Evolutionary conservation across 768 basidiomycete genomes (phyloP).

Genomic region (Ramaria sp.): DNA sequence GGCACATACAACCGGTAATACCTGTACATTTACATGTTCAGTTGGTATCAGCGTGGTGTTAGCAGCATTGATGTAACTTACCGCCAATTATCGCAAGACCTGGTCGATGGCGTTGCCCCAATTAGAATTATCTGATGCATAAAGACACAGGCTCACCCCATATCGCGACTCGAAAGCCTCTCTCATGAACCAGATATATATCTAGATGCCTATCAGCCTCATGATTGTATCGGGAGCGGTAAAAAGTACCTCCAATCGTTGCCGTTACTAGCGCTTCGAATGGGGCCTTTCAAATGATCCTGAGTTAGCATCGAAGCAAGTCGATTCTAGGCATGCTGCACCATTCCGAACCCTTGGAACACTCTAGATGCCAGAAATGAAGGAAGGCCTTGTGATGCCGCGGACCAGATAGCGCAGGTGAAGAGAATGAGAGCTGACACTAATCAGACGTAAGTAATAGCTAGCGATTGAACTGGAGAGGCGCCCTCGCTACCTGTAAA

Average conservation of each 20-base stretch:
- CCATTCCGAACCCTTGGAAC: slow-evolving; percentile 32
- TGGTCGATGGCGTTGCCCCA: background rate
- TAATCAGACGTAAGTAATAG: too few relatives aligned
- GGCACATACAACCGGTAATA: background rate
- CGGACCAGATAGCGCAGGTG: slow-evolving; percentile 34
- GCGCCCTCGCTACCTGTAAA: slow-evolving; percentile 21
- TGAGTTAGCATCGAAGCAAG: background rate
- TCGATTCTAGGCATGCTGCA: background rate
- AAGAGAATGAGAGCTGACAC: slow-evolving; percentile 32
- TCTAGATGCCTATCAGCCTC: background rate
- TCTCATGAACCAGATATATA: slow-evolving; percentile 25
- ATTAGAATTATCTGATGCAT: background rate
- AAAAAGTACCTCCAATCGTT: slow-evolving; percentile 12
- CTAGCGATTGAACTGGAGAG: background rate
- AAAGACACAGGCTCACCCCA: slow-evolving; percentile 21
- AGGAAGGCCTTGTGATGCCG: slow-evolving; percentile 28
- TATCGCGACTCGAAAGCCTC: slow-evolving; percentile 31
- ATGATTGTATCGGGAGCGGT: background rate
- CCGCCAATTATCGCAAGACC: slow-evolving; percentile 32
- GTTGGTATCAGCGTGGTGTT: background rate
- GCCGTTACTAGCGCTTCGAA: slow-evolving; percentile 15
- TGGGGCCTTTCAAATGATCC: slow-evolving; percentile 2
- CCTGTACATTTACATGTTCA: background rate
- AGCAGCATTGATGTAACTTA: slow-evolving; percentile 7
- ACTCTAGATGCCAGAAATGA: slow-evolving; percentile 32